Conservation (phyloP, 116 monocot genomes). For the Phalaenopsis hybrid region DNA sequence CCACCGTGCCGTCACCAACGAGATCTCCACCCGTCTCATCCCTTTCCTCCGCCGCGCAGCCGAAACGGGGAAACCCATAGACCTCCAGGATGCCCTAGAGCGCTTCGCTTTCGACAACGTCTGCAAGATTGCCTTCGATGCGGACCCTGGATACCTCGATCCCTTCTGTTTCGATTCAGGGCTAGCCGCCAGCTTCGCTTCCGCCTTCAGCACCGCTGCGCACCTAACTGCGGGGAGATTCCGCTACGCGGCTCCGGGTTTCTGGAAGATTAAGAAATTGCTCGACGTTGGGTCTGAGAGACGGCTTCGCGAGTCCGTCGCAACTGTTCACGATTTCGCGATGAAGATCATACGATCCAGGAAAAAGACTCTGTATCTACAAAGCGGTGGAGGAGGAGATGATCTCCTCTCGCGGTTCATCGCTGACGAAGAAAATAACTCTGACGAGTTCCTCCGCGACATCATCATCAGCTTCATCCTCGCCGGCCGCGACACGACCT, state of each 20-base stretch:
- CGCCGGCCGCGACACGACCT: conserved; percentile 36
- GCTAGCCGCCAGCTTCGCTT: conserved; percentile 1
- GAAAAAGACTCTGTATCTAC: conserved; percentile 8
- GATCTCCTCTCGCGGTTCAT: conserved; percentile 45
- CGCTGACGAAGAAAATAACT: conserved; percentile 18
- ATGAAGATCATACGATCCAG: conserved; percentile 18
- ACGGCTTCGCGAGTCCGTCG: conserved; percentile 18
- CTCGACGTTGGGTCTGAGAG: conserved; percentile 31
- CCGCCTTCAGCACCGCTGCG: conserved; percentile 22
- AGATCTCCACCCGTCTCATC: too few relatives aligned
- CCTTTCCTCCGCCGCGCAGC: too few relatives aligned
- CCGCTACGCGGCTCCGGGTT: conserved; percentile 21
- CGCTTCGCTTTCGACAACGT: conserved; percentile 48
- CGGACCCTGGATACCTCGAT: conserved; percentile 22
- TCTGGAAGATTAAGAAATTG: conserved; percentile 39
- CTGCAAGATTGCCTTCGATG: conserved; percentile 33
- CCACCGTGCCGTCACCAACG: too few relatives aligned
- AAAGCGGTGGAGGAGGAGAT: neutral
- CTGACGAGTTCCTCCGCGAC: conserved; percentile 39
- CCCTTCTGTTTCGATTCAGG: neutral
- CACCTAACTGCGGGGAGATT: conserved; percentile 23
- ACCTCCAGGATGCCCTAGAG: conserved; percentile 42
- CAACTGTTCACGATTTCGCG: conserved; percentile 23
- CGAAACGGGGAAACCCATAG: too few relatives aligned
- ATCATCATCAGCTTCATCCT: conserved; percentile 41